phyloP scores from a whole-genome alignment of 352 stramenopile species.

The Pythium sukuiense region DNA sequence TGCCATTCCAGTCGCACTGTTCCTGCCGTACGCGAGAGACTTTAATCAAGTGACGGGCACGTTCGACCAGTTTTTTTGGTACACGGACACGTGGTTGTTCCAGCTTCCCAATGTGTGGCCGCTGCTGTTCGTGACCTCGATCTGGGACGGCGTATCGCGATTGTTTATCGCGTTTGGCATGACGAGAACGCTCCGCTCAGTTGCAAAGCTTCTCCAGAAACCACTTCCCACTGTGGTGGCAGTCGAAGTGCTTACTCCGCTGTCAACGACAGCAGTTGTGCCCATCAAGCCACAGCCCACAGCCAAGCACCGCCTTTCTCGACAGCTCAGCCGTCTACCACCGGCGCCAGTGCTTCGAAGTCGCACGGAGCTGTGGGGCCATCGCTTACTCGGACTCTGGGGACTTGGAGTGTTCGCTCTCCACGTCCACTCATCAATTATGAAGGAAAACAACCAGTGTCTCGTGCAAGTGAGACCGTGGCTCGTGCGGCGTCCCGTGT shows the following conservation, averaged over 20 bases:
- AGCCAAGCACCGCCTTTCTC: background rate
- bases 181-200: conserved; percentile 18
- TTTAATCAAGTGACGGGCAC: conserved; percentile 19
- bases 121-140: conserved; percentile 25
- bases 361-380: background rate
- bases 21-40: conserved; percentile 25
- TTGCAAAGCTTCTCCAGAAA: conserved; percentile 14
- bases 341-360: background rate
- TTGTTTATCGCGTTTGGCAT: conserved; percentile 29
- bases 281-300: background rate
- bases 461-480: conserved; percentile 30
- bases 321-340: background rate
- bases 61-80: conserved; percentile 20
- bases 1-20: conserved; percentile 23
- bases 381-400: conserved; percentile 23
- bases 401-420: conserved; percentile 18
- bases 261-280: background rate
- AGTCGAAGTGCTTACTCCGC: background rate
- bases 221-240: background rate
- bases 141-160: conserved; percentile 22
- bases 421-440: conserved; percentile 20
- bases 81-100: conserved; percentile 32
- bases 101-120: conserved; percentile 29
- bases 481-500: conserved; percentile 22
- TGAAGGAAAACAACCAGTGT: conserved; percentile 13